Evolutionary conservation across 768 basidiomycete species (phyloP), one percentile per base, ranked within the genome.

Genomic region (Leccinum broughii): DNA sequence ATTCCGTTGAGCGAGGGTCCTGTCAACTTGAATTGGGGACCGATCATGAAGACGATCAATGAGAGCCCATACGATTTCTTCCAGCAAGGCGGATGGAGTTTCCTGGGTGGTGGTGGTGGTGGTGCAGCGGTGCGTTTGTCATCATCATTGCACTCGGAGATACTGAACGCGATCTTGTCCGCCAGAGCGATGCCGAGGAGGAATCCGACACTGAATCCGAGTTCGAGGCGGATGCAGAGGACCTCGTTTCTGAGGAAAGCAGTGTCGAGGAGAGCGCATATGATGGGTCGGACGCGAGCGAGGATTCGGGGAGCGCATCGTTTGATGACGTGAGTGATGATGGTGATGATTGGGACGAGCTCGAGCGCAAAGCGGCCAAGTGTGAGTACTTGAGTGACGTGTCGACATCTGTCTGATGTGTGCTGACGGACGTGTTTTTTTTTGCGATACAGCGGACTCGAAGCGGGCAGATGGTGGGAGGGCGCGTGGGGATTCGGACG

Each of bases 1-100:
- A 95, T 99, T 59, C 89, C 97, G 8, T 83, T 97, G 77, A 90
- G 90, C 51, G 96, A 98, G 75, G 91, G 95, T 5, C 93, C 93
- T 7, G 93, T 99, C 78, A 98, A 98, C 75, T 79, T 98, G 77
- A 96, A 97, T 70, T 99, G 96, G 97, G 88, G 89, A 6, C 92
- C 91, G 3, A 97, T 99, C 73, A 98, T 99, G 94, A 98, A 98
- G 76, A 95, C 93, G 41, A 88, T 98, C 76, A 97, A 97, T 63
- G 96, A 98, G 64, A 93, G 89, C 63, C 95, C 97, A 0, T 87
- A 90, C 65, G 93, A 91, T 30, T 99, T 98, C 79, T 99, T 95
- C 86, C 89, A 89, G 62, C 86, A 89, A 53, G 95, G 94, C n/a
- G 97, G 97, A 37, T 98, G 96, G 96, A 98, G 95, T 87, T 82